phyloP scores from a whole-genome alignment of 805 yeast species.

The Peterozyma toletana region DNA sequence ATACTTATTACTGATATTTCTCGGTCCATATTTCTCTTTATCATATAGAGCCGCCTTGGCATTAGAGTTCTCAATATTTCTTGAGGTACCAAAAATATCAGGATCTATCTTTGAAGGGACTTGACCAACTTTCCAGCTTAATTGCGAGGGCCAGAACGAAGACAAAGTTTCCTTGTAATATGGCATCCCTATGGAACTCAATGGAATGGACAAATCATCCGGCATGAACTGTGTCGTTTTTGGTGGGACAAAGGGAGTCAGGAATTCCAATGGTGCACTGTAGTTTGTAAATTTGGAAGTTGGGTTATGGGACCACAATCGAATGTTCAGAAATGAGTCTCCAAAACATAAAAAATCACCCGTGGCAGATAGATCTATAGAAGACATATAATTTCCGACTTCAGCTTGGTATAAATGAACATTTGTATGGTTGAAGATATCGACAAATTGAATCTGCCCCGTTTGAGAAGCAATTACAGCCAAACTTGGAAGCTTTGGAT shows the following conservation, averaged over 20 bases:
- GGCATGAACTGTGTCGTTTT: constrained; percentile 15
- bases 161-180: constrained; percentile 70
- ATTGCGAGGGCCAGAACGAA: constrained; percentile 72
- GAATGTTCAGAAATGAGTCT: constrained; percentile 57
- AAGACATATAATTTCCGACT: constrained; percentile 35
- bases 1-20: constrained; percentile 41
- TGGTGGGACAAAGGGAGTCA: constrained; percentile 31
- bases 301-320: constrained; percentile 57
- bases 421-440: constrained; percentile 70
- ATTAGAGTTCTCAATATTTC: constrained; percentile 23
- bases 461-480: constrained; percentile 64
- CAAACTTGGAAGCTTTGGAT: constrained; percentile 78
- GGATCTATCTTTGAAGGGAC: constrained; percentile 49
- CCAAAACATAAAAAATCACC: constrained; percentile 75
- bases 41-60: constrained; percentile 46
- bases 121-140: constrained; percentile 52
- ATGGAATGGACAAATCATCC: constrained; percentile 47
- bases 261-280: constrained; percentile 46
- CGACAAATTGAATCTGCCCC: constrained; percentile 84
- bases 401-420: constrained; percentile 64
- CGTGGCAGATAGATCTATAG: constrained; percentile 50
- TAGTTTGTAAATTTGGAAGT: constrained; percentile 31
- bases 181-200: constrained; percentile 79
- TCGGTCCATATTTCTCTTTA: constrained; percentile 45
- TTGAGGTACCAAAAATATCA: constrained; percentile 32